A percentile compares a stretch with the other conserved stretches of the same genome.
These are phyloP conservation scores for Kappamyces sp. DNA, from an alignment of 192 early-diverging fungal species.

Conservation along the genomic window DNA sequence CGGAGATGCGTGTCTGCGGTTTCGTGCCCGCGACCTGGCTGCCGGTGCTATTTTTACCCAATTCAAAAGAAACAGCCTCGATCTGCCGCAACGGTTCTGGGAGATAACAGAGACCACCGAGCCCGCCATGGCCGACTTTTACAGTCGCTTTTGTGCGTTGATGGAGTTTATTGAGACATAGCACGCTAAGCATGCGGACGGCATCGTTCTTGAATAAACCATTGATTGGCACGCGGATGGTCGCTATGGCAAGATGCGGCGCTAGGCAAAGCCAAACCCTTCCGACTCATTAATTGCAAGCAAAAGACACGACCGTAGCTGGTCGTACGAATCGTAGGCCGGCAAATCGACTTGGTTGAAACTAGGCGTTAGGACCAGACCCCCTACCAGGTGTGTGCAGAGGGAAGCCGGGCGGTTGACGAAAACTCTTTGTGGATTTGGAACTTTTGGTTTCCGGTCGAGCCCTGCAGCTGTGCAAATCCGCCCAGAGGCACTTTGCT, in stretches of 20 bases:
- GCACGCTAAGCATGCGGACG: too few relatives aligned
- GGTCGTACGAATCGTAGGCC: slow-evolving; percentile 86
- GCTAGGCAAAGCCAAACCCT: slow-evolving; percentile 75
- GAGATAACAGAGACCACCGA: too few relatives aligned
- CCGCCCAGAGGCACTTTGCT: slow-evolving; percentile 97
- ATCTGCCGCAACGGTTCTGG: neutral
- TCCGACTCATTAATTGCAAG: slow-evolving; percentile 85
- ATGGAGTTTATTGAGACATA: too few relatives aligned
- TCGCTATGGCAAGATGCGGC: too few relatives aligned
- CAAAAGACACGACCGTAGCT: slow-evolving; percentile 71
- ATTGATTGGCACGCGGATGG: too few relatives aligned
- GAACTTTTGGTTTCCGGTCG: slow-evolving; percentile 93
- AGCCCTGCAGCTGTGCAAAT: slow-evolving; percentile 87
- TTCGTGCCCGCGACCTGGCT: neutral
- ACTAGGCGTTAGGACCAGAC: slow-evolving; percentile 31
- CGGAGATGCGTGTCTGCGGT: slow-evolving; percentile 3
- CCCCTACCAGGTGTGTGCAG: slow-evolving; percentile 91
- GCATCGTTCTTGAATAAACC: too few relatives aligned
- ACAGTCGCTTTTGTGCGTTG: too few relatives aligned
- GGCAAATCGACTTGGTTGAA: slow-evolving; percentile 99
- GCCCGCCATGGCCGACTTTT: too few relatives aligned
- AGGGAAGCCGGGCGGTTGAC: slow-evolving; percentile 78
- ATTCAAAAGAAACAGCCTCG: slow-evolving; percentile 3
- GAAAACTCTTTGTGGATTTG: slow-evolving; percentile 97
- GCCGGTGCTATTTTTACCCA: slow-evolving; percentile 2